Evolutionary conservation across 1,284 basidiomycete genomes (phyloP), one percentile per base, ranked within the genome.

Genomic region (Cutaneotrichosporon sp.): DNA sequence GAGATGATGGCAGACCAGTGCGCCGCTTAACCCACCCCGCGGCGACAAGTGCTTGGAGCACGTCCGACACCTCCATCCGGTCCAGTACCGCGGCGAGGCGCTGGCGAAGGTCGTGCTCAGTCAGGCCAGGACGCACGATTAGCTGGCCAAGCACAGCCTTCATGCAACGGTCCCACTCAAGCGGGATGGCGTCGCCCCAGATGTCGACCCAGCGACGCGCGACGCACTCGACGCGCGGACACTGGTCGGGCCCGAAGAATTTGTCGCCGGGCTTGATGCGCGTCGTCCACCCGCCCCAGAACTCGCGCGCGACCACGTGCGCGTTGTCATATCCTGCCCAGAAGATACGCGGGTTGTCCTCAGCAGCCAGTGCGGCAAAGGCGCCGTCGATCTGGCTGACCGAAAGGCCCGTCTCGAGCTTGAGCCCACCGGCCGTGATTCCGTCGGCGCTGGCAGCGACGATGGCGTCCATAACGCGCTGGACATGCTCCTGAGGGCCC

Each of bases 61-160:
- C 69, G 22, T 91, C 90, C 60, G 83, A 81, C 40, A 89, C 78
- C 76, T 93, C 91, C 69, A 89, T 86, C 63, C 89, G 84, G 74
- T 93, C 90, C 67, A 91, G 89, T 32, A 88, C 84, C 13, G 83
- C 79, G 62, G 85, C 81, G 59, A 92, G 80, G 64, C 87, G 84
- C 85, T 86, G 88, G 61, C 86, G 84, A 58, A 92, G 79, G 70
- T 88, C 86, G 18, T 81, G 80, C 90, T 92, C 68, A 62, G 53
- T 62, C 31, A 65, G 47, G 6, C 90, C 90, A 11, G 91, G 90
- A 66, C 87, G 84, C 65, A 86, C 84, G 46, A 90, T 77, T 55
- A 93, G 74, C 36, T 87, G 77, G 5, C 88, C 86, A 53, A 87
- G 82, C 32, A 90, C 86, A n/a, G 88, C 86, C 66, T 86, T 83